Conservation (phyloP, 306 rosid genomes). For the Sicyos baderoa region DNA sequence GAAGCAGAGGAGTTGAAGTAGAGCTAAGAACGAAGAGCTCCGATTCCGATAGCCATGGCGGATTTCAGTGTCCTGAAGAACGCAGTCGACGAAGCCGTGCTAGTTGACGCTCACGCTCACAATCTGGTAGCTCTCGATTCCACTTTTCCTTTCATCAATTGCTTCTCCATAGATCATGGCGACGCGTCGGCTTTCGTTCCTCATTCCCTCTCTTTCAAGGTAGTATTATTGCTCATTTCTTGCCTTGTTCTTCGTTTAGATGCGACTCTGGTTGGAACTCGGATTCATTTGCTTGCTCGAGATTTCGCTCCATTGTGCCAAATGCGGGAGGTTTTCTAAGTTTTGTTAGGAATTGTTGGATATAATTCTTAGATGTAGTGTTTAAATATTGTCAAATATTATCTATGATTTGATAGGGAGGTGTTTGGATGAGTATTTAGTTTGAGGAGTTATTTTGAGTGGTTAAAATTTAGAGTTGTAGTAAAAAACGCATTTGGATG, state of each 20-base stretch:
- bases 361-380: no score
- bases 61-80: slow-evolving; percentile 51
- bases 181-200: slow-evolving; percentile 43
- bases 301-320: background rate
- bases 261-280: background rate
- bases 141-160: slow-evolving; percentile 40
- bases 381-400: no score
- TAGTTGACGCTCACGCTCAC: slow-evolving; percentile 86
- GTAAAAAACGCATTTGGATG: no score
- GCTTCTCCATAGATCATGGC: slow-evolving; percentile 66
- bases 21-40: no score
- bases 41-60: slow-evolving; percentile 26
- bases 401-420: no score
- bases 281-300: background rate
- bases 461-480: no score
- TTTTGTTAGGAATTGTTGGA: no score
- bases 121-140: slow-evolving; percentile 64
- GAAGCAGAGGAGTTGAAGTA: background rate
- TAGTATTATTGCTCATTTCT: background rate
- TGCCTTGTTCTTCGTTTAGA: background rate
- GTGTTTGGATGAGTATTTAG: no score
- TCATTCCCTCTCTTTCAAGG: slow-evolving; percentile 75
- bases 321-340: background rate
- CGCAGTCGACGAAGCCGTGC: slow-evolving; percentile 53
- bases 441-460: no score